Evolutionary conservation across 192 early-diverging fungal genomes (phyloP).

Genomic region (Backusella australiensis): DNA sequence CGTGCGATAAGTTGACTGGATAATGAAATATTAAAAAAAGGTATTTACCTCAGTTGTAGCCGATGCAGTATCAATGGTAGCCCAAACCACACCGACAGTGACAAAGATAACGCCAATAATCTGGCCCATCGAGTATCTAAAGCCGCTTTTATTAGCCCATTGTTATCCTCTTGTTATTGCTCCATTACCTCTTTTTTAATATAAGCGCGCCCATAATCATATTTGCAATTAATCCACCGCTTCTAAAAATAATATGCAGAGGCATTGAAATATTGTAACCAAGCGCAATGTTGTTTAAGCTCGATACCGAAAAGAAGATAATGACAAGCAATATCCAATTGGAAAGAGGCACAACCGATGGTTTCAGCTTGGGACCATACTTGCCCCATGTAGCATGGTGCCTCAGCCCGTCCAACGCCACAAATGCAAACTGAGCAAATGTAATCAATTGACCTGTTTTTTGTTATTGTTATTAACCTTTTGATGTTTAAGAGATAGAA

Average conservation of each 20-base stretch:
- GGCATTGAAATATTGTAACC: constrained; percentile 83
- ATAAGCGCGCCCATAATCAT: constrained; percentile 73
- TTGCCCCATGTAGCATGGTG: constrained; percentile 55
- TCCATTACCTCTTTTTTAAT: constrained; percentile 57
- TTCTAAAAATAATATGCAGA: constrained; percentile 89
- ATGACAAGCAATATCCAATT: constrained; percentile 76
- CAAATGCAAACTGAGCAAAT: constrained; percentile 77
- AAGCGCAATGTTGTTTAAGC: constrained; percentile 81
- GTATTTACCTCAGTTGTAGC: neutral
- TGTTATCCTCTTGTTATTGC: neutral
- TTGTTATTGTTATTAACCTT: neutral
- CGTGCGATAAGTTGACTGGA: neutral
- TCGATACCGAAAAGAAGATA: constrained; percentile 75
- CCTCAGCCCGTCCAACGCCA: constrained; percentile 67
- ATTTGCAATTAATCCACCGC: constrained; percentile 77
- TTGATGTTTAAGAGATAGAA: neutral
- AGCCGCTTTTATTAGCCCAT: neutral
- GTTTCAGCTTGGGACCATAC: constrained; percentile 30
- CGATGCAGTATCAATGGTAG: constrained; percentile 50
- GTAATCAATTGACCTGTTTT: constrained; percentile 78
- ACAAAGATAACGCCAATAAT: constrained; percentile 73
- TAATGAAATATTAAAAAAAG: neutral
- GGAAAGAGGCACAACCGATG: constrained; percentile 62
- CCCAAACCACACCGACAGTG: constrained; percentile 70
- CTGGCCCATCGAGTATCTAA: constrained; percentile 45